Conservation (phyloP, 2,329 filamentous ascomycete species). For the Diaporthe helianthi region DNA sequence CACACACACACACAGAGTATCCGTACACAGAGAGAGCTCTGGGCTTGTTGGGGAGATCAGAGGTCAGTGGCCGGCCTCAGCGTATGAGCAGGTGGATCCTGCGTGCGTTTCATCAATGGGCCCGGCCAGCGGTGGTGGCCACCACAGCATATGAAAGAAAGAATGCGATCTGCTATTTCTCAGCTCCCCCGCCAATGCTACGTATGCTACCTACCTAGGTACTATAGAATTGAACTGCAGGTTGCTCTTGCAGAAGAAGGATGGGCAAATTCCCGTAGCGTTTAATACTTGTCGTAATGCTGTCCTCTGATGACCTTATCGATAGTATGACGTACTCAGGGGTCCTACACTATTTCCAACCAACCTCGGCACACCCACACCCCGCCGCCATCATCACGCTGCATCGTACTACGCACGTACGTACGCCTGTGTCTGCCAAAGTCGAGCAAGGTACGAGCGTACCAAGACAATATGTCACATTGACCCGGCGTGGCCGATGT, state of each 20-base stretch:
- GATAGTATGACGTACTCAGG: slow-evolving; percentile 23
- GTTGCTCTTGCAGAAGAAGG: not conserved
- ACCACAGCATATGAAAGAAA: not conserved
- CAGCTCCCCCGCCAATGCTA: not conserved
- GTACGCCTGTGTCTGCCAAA: not conserved
- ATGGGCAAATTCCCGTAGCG: not conserved
- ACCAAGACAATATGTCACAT: not conserved
- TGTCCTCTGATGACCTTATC: slow-evolving; percentile 14
- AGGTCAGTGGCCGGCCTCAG: slow-evolving; percentile 22
- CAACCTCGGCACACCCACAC: slow-evolving; percentile 8
- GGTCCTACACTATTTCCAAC: not conserved
- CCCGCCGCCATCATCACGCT: not conserved
- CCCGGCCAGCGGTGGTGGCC: slow-evolving; percentile 14
- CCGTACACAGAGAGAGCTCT: slow-evolving; percentile 17
- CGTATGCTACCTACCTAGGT: too few species aligned
- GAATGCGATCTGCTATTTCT: not conserved
- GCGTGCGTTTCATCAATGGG: slow-evolving; percentile 2
- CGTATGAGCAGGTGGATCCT: slow-evolving; percentile 21
- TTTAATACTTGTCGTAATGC: not conserved
- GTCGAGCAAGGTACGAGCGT: not conserved
- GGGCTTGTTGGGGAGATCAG: slow-evolving; percentile 25
- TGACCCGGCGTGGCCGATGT: not conserved
- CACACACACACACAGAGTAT: not conserved
- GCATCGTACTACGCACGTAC: not conserved
- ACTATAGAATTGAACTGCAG: not conserved